Evolutionary conservation across 2,329 filamentous ascomycete species (phyloP).

Genomic region (Colletotrichum truncatum): DNA sequence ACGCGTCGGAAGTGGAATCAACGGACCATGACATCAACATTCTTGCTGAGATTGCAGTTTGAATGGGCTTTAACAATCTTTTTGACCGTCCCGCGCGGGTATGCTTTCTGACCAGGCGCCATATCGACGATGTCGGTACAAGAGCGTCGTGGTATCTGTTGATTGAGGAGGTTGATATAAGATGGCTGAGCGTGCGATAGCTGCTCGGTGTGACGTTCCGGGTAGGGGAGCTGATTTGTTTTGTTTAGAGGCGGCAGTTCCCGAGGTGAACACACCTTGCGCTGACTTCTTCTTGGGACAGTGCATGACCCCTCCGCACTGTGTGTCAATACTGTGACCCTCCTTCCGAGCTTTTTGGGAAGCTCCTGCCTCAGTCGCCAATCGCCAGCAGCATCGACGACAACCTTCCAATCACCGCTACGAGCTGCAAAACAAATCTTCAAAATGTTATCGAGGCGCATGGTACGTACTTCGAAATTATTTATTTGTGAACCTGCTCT

Average conservation of each 20-base stretch:
- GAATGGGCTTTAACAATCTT: constrained; percentile 92
- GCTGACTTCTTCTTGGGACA: not conserved
- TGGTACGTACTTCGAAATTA: constrained; percentile 52
- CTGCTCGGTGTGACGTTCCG: constrained; percentile 13
- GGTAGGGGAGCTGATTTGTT: constrained; percentile 9
- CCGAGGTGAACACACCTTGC: constrained; percentile 19
- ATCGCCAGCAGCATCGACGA: not conserved
- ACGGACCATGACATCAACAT: constrained; percentile 83
- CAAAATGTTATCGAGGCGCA: constrained; percentile 65
- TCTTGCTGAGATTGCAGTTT: constrained; percentile 81
- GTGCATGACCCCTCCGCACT: constrained; percentile 13
- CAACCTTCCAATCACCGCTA: not conserved
- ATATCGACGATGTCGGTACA: constrained; percentile 47
- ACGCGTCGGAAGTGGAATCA: constrained; percentile 28
- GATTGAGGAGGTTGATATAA: not conserved
- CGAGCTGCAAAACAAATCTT: not conserved
- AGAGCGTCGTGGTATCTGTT: not conserved
- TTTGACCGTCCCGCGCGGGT: constrained; percentile 85
- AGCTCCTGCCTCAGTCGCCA: constrained; percentile 1
- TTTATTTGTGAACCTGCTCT: not conserved
- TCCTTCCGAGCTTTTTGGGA: constrained; percentile 30
- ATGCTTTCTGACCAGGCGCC: constrained; percentile 76
- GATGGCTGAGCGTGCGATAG: not conserved
- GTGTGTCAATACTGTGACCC: constrained; percentile 11
- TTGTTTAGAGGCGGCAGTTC: constrained; percentile 25